phyloP scores from a whole-genome alignment of 2,329 filamentous ascomycete genomes.

The Botryosphaeria dothidea region DNA sequence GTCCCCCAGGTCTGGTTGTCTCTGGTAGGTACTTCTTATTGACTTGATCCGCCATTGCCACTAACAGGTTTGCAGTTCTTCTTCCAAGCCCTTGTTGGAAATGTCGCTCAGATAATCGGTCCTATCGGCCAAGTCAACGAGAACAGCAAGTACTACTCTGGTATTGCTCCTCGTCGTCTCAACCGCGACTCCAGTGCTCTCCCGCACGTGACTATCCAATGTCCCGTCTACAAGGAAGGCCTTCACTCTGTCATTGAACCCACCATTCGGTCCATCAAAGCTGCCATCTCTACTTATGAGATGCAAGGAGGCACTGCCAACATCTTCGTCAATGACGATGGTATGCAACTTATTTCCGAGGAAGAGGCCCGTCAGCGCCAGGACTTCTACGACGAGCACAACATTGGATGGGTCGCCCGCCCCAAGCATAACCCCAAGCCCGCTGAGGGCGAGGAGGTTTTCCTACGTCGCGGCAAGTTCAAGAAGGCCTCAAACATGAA shows the following conservation, averaged over 20 bases:
- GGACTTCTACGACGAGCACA: conserved; percentile 52
- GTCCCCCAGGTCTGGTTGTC: conserved; percentile 62
- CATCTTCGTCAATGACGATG: conserved; percentile 76
- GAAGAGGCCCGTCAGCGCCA: conserved; percentile 47
- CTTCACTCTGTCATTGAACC: conserved; percentile 63
- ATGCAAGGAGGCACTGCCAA: conserved; percentile 76
- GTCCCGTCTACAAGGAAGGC: conserved; percentile 46
- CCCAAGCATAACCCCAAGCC: conserved; percentile 55
- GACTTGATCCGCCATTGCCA: background rate
- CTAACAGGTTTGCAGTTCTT: conserved; percentile 40
- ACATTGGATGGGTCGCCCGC: conserved; percentile 52
- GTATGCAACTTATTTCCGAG: conserved; percentile 65
- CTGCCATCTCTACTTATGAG: conserved; percentile 75
- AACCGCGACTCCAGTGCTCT: conserved; percentile 35
- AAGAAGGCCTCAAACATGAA: conserved; percentile 70
- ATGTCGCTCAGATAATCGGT: conserved; percentile 44
- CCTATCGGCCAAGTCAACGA: conserved; percentile 46
- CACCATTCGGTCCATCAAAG: conserved; percentile 75
- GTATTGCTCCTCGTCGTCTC: conserved; percentile 41
- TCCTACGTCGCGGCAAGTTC: conserved; percentile 63
- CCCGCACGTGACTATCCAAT: conserved; percentile 58
- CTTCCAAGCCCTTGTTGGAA: conserved; percentile 47
- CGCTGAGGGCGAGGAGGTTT: conserved; percentile 47
- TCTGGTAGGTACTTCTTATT: conserved; percentile 40
- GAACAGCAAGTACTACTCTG: conserved; percentile 51